A percentile compares a stretch with the other conserved stretches of the same genome.
Evolutionary conservation across 2,329 filamentous ascomycete genomes (phyloP).

Genomic region (Podosphaera fusca): DNA sequence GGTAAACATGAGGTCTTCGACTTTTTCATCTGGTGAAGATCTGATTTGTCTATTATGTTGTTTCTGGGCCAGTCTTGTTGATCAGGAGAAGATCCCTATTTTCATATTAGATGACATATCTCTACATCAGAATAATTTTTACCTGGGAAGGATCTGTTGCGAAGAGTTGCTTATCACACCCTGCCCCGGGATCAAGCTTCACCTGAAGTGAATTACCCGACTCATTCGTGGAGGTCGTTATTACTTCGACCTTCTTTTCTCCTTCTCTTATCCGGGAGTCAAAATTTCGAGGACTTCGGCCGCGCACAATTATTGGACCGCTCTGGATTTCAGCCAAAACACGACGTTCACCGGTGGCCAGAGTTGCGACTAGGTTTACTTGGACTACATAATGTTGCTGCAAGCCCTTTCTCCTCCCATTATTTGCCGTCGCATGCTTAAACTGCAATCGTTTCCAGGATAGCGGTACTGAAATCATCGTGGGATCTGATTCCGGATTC

Average conservation of each 20-base stretch:
- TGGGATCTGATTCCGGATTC: constrained; percentile 51
- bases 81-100: too few species aligned
- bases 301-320: constrained; percentile 83
- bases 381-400: constrained; percentile 89
- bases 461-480: constrained; percentile 58
- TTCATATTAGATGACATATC: not conserved
- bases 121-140: constrained; percentile 1
- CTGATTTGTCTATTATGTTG: too few species aligned
- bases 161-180: constrained; percentile 8
- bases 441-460: constrained; percentile 92
- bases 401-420: constrained; percentile 75
- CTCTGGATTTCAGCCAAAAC: constrained; percentile 70
- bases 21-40: too few species aligned
- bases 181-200: constrained; percentile 12
- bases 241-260: constrained; percentile 14
- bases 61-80: constrained; percentile 6
- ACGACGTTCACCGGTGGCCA: constrained; percentile 39
- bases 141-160: constrained; percentile 12
- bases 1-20: too few species aligned
- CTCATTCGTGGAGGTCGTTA: constrained; percentile 12
- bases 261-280: constrained; percentile 46
- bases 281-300: constrained; percentile 81
- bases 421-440: constrained; percentile 89
- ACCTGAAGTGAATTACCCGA: constrained; percentile 5
- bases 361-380: constrained; percentile 58